phyloP scores from a whole-genome alignment of 345 rosid genomes.

The Leavenworthia alabamica region DNA sequence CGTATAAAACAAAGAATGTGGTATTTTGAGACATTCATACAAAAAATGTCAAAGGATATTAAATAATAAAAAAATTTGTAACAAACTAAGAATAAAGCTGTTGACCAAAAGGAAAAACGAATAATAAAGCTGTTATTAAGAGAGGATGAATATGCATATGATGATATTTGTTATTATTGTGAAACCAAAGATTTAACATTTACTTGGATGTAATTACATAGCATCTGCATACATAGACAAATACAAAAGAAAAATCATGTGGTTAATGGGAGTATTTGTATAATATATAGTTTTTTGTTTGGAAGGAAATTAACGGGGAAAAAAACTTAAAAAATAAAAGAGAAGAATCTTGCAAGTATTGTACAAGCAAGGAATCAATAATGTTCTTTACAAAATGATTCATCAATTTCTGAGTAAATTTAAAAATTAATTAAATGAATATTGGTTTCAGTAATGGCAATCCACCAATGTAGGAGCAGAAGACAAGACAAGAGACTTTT shows the following conservation, averaged over 20 bases:
- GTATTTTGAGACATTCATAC: neutral
- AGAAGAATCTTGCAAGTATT: slow-evolving; percentile 21
- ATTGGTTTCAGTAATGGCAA: slow-evolving; percentile 70
- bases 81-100: neutral
- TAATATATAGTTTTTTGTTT: slow-evolving; percentile 18
- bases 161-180: neutral
- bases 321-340: neutral
- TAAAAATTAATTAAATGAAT: neutral
- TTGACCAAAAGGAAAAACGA: too few relatives aligned
- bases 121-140: neutral
- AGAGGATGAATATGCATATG: too few relatives aligned
- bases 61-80: neutral
- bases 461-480: slow-evolving; percentile 84
- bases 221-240: slow-evolving; percentile 6
- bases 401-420: slow-evolving; percentile 14
- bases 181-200: neutral
- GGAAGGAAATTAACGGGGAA: neutral
- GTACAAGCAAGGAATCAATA: slow-evolving; percentile 30
- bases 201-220: slow-evolving; percentile 14
- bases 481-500: slow-evolving; percentile 54
- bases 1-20: neutral
- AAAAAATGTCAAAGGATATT: neutral
- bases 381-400: neutral
- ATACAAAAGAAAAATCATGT: neutral
- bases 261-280: slow-evolving; percentile 7